These are phyloP conservation scores for Anisogramma anomala DNA, from an alignment of 2,329 filamentous ascomycete species.

Conservation along the genomic window DNA sequence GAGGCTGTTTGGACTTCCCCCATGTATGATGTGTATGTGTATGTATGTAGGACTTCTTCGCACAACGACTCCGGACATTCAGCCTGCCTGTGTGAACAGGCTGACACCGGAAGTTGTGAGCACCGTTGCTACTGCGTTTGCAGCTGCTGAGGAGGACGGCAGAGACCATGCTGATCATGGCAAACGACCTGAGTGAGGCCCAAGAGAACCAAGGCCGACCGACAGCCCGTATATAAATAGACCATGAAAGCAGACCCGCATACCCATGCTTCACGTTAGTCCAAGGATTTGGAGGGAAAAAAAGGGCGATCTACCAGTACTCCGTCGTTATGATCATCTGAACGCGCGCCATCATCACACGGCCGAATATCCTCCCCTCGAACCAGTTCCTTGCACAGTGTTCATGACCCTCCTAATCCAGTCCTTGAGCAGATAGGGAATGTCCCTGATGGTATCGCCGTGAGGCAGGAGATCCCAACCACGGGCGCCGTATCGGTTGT, in stretches of 20 bases:
- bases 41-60: too few species aligned
- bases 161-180: too few species aligned
- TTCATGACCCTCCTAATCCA: conserved; percentile 70
- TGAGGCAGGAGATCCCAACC: conserved; percentile 94
- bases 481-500: conserved; percentile 87
- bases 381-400: conserved; percentile 72
- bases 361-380: conserved; percentile 85
- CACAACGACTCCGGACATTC: too few species aligned
- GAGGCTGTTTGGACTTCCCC: too few species aligned
- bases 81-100: too few species aligned
- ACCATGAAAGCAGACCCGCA: conserved; percentile 1
- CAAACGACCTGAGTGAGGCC: too few species aligned
- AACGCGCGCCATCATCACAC: conserved; percentile 41
- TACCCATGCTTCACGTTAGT: conserved; percentile 6
- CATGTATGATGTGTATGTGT: too few species aligned
- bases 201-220: too few species aligned
- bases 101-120: too few species aligned
- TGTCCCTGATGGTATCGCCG: conserved; percentile 79
- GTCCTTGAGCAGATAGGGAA: conserved; percentile 87
- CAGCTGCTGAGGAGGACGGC: too few species aligned
- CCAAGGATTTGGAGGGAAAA: background rate
- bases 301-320: background rate
- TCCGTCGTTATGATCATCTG: background rate
- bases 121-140: too few species aligned
- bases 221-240: too few species aligned